phyloP scores from a whole-genome alignment of 768 basidiomycete species.

The Rhodosporidiobolus sp. region DNA sequence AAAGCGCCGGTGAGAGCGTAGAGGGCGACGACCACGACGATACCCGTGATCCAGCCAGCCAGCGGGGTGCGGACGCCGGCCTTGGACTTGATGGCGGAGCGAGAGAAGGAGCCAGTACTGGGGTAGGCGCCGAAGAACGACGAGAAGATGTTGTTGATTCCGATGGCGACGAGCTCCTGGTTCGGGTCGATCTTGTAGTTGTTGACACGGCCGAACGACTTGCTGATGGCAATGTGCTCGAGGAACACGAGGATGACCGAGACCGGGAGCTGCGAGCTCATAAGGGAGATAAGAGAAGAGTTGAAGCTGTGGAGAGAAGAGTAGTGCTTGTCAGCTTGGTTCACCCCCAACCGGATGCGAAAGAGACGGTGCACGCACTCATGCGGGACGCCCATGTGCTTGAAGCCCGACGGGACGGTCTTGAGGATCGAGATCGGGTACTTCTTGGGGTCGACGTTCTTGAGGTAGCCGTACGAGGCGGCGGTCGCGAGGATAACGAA shows the following conservation, averaged over 20 bases:
- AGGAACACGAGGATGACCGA: conserved; percentile 69
- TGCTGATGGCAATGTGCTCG: conserved; percentile 86
- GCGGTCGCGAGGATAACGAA: conserved; percentile 73
- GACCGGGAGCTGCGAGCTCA: too few relatives aligned
- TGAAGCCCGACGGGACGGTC: conserved; percentile 61
- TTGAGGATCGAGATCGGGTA: conserved; percentile 67
- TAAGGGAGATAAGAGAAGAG: too few relatives aligned
- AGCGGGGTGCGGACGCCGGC: conserved; percentile 92
- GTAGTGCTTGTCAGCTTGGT: too few relatives aligned
- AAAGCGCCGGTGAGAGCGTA: conserved; percentile 15
- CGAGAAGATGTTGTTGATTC: conserved; percentile 51
- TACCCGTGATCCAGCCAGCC: conserved; percentile 72
- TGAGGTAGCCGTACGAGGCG: conserved; percentile 68
- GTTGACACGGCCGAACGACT: conserved; percentile 85
- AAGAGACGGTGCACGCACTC: conserved; percentile 49
- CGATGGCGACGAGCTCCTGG: conserved; percentile 63
- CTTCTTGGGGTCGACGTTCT: conserved; percentile 64
- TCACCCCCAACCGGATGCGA: too few relatives aligned
- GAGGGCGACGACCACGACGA: conserved; percentile 11
- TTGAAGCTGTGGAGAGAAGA: too few relatives aligned
- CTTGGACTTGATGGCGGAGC: conserved; percentile 89
- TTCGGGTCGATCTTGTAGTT: conserved; percentile 75
- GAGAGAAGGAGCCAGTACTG: conserved; percentile 95
- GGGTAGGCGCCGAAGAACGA: conserved; percentile 91
- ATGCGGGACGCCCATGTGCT: conserved; percentile 54